Evolutionary conservation across 257 asterid genomes (phyloP), one percentile per base, ranked within the genome.

Genomic region (Asclepias syriaca): DNA sequence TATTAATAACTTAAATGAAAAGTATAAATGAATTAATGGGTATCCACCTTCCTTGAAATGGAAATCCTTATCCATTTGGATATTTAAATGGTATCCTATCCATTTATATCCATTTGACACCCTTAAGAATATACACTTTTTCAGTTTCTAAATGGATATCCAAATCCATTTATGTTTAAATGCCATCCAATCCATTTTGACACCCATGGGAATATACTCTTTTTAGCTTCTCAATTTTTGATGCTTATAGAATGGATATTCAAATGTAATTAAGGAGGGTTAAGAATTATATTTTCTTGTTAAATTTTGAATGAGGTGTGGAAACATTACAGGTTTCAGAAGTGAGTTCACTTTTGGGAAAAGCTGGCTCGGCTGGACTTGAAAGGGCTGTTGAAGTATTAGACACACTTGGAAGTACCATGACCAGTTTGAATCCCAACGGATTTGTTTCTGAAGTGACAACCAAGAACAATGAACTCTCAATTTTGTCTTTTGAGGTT

Each of bases 401-500:
- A 80, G 93, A 88, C 87, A 74, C 88, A 13, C 83, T 89, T 39
- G 94, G 96, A 75, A 86, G 81, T 72, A 87, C 84, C 80, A 86
- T 87, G 81, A 58, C 80, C 61, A 75, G 77, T 72, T 80, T 88
- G 81, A 88, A 84, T 78, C 68, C 87, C 48, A 78, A 80, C 48
- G 90, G 88, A 57, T 90, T 88, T 84, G 88, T 75, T 74, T 75
- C 90, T 14, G 88, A 90, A 54, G 70, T 78, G 74, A 74, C 87
- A 40, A 79, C 68, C 70, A 85, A 81, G 78, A 83, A 77, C 82
- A 85, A 75, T 55, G 90, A 84, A 77, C 97, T 90, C 59, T 84
- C 87, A 6, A 90, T 90, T 68, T 74, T 90, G 56, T 75, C 91
- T 19, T 90, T 90, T 60, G 97, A 90, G 86, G 93, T 90, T 71